Evolutionary conservation across 2,329 filamentous ascomycete genomes (phyloP), one percentile per base, ranked within the genome.

Genomic region (Trichoderma aggressivum): DNA sequence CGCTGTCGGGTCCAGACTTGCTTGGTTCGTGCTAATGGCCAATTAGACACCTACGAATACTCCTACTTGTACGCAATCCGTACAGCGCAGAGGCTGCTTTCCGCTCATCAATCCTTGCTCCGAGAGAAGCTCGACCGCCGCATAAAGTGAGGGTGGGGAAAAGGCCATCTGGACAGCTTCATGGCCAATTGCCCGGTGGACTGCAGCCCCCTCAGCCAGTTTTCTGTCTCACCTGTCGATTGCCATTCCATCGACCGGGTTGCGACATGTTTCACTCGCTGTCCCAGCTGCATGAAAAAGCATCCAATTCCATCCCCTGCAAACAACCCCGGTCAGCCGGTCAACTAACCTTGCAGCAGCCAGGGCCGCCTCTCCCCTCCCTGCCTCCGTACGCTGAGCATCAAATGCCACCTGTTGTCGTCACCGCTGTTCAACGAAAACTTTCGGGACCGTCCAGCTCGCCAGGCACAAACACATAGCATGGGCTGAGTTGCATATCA

Each of bases 231-330:
- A 69, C 66, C 56, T 53, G 39, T 60, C 34, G 53, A 28, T 21
- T 59, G 16, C 30, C 32, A 60, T 55, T 61, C 30, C 56, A 61
- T 60, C 36, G 67, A 55, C 58, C 58, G 43, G 67, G 59, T 32
- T 68, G 65, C 55, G 39, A 68, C 55, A 68, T 68, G 65, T 68
- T 68, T 68, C 65, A 68, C 65, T 68, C 36, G 55, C 65, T 26
- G 55, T 39, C 26, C 65, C 36, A 47, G 65, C 55, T 60, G 65
- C 55, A 68, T 68, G 65, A 68, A 60, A 53, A 68, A 68, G 55
- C 65, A 60, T 68, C 65, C 65, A 68, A 62, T 70, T 70, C 67
- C 43, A 39, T 61, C 24, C 66, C 67, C 59, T 70, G 67, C 67
- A 62, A 68, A 32, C 30, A 36, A 28, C 59, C 67, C 67, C 28